These are phyloP conservation scores for Paramarasmius palmivorus DNA, from an alignment of 1,284 basidiomycete species.

Conservation along the genomic window DNA sequence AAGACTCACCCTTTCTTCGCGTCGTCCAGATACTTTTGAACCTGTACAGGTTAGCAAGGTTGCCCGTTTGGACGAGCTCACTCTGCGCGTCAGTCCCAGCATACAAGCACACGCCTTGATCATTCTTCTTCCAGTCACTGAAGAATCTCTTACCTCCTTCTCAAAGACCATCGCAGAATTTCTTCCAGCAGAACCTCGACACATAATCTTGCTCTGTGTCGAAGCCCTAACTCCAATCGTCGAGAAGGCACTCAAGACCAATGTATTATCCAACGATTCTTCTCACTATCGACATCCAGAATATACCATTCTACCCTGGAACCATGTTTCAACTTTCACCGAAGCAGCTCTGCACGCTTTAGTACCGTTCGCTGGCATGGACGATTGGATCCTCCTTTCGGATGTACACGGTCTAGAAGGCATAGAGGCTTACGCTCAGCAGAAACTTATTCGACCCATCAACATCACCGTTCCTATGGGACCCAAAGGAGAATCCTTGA, in stretches of 20 bases:
- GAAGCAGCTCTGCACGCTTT: conserved; percentile 32
- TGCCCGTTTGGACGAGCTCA: too few relatives aligned
- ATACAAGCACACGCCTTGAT: conserved; percentile 36
- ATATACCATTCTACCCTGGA: conserved; percentile 42
- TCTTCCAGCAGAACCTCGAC: conserved; percentile 33
- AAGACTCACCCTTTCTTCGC: background rate
- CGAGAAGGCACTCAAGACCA: conserved; percentile 30
- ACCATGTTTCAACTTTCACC: conserved; percentile 24
- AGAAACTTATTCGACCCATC: conserved; percentile 38
- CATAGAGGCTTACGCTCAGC: conserved; percentile 29
- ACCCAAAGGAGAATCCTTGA: conserved; percentile 37
- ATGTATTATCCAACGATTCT: conserved; percentile 25
- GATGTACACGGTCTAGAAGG: conserved; percentile 41
- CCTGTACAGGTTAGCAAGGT: background rate
- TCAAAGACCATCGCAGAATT: conserved; percentile 32
- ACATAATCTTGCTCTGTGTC: conserved; percentile 53
- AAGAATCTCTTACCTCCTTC: conserved; percentile 33
- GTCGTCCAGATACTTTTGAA: background rate
- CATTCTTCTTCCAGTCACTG: conserved; percentile 49
- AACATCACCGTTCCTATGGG: conserved; percentile 41
- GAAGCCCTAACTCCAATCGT: conserved; percentile 31
- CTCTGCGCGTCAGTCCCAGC: too few relatives aligned
- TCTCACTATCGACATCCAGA: conserved; percentile 39
- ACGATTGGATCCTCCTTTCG: conserved; percentile 49
- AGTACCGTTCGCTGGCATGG: conserved; percentile 40